Evolutionary conservation across 2,329 filamentous ascomycete species (phyloP).

Genomic region (Cadophora sp.): DNA sequence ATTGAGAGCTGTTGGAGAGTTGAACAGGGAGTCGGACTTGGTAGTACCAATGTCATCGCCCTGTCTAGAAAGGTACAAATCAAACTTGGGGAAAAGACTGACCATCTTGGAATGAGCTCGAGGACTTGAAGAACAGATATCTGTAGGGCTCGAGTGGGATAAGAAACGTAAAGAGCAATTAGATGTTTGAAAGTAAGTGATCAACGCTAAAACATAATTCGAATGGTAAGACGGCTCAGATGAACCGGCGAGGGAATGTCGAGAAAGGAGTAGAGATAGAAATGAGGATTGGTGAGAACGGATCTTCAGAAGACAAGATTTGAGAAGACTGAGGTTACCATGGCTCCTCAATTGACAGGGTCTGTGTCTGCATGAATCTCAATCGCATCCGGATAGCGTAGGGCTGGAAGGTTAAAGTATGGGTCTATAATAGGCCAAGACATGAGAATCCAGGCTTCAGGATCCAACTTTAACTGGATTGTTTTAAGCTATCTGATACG

Average conservation of each 20-base stretch:
- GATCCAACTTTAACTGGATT: not conserved
- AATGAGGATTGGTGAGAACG: not conserved
- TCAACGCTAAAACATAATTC: constrained; percentile 17
- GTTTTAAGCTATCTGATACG: not conserved
- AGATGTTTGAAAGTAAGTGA: constrained; percentile 17
- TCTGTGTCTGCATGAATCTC: constrained; percentile 17
- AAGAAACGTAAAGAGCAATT: constrained; percentile 6
- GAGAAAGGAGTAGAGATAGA: constrained; percentile 13
- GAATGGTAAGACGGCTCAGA: not conserved
- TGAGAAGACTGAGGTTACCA: constrained; percentile 1
- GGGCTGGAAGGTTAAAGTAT: constrained; percentile 1
- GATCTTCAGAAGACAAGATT: not conserved
- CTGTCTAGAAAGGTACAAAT: not conserved
- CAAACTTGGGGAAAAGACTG: not conserved
- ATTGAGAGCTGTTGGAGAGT: not conserved
- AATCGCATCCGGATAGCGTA: constrained; percentile 2
- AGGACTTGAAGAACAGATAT: not conserved
- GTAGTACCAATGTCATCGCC: not conserved
- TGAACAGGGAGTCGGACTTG: not conserved
- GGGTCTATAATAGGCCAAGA: not conserved
- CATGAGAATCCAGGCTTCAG: not conserved
- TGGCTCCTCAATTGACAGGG: not conserved
- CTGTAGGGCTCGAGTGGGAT: not conserved
- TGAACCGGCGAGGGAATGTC: constrained; percentile 3
- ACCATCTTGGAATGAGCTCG: constrained; percentile 4